These are phyloP conservation scores for Inga laurina DNA, from an alignment of 306 rosid genomes.

Conservation along the genomic window DNA sequence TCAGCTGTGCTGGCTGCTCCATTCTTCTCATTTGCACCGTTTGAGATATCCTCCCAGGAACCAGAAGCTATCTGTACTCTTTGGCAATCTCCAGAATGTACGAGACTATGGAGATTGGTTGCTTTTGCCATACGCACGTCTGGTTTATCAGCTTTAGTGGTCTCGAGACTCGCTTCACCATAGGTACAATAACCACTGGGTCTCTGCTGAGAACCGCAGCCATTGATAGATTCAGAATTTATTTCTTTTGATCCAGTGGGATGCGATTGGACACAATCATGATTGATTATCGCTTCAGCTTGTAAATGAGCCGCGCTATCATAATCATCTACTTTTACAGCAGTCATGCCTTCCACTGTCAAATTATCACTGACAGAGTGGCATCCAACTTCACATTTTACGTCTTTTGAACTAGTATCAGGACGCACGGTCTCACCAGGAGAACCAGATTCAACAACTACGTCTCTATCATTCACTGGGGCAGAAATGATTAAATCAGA, in stretches of 20 bases:
- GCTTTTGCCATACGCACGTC: constrained; percentile 21
- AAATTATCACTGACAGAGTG: constrained; percentile 28
- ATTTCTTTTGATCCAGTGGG: constrained; percentile 20
- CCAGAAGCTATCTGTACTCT: constrained; percentile 27
- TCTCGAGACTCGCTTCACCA: constrained; percentile 37
- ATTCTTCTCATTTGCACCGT: constrained; percentile 15
- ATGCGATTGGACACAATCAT: constrained; percentile 28
- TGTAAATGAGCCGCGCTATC: not conserved
- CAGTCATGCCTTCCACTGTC: constrained; percentile 36
- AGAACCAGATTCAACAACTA: constrained; percentile 35
- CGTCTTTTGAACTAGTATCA: constrained; percentile 20
- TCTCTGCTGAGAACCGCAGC: constrained; percentile 26
- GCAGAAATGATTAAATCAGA: constrained; percentile 25
- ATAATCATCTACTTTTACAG: constrained; percentile 6
- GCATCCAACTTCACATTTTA: constrained; percentile 29
- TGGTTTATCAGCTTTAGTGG: constrained; percentile 22
- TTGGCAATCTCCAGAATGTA: constrained; percentile 38
- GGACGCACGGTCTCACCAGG: constrained; percentile 16
- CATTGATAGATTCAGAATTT: constrained; percentile 20
- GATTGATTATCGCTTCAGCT: constrained; percentile 30
- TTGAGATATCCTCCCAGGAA: constrained; percentile 19
- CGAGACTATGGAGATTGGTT: constrained; percentile 16
- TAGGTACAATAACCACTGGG: constrained; percentile 30
- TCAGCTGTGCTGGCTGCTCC: constrained; percentile 15
- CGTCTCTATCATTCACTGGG: constrained; percentile 37